Base-by-base conservation (phyloP, 2,329 filamentous ascomycete species). In the Paraphaeosphaeria sporulosa region DNA sequence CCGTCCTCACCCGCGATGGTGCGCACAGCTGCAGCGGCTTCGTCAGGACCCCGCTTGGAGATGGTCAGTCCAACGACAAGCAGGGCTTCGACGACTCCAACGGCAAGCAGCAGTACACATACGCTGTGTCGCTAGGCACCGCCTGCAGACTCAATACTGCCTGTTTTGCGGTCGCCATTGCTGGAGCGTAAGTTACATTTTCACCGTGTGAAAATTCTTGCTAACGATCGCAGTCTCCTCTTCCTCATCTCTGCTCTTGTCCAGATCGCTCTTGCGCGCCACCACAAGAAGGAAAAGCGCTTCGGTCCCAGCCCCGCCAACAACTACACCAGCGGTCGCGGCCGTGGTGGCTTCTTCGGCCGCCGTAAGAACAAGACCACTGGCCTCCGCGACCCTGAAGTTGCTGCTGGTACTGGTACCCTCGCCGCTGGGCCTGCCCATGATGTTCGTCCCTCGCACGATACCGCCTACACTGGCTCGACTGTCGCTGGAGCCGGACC, bases 121-220 rank as follows among this genome's bases (percentile, higher is more conserved):
- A 83, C 67, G 61, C 78, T 25, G 78, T 81, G 3, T 80, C 74
- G 30, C 79, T 85, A 47, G 77, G 79, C n/a, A 86, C 86, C 61
- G 88, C 90, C 0, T 97, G 94, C 82, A 84, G 84, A 60, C 81
- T 97, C 67, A 87, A 96, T 79, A 92, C 89, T 52, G 93, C 89
- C 47, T 86, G 84, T 61, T 89, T 97, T 65, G 90, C 91, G 3
- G 88, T 95, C 17, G 82, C 93, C 32, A 90, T 97, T 61, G 86
- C 93, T 58, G 90, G 85, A 71, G 88, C 91, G 88, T 93, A 82
- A 81, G 84, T 81, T 34, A 23, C 12, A n/a, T 40, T 23, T n/a
- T 4, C 23, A 32, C 34, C 49, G 60, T 30, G 46, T 8, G 19
- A 38, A 50, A 15, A 48, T 27, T 30, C n/a, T 23, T 44, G 61